phyloP scores from a whole-genome alignment of 2,329 filamentous ascomycete species.

The Metarhizium brunneum region DNA sequence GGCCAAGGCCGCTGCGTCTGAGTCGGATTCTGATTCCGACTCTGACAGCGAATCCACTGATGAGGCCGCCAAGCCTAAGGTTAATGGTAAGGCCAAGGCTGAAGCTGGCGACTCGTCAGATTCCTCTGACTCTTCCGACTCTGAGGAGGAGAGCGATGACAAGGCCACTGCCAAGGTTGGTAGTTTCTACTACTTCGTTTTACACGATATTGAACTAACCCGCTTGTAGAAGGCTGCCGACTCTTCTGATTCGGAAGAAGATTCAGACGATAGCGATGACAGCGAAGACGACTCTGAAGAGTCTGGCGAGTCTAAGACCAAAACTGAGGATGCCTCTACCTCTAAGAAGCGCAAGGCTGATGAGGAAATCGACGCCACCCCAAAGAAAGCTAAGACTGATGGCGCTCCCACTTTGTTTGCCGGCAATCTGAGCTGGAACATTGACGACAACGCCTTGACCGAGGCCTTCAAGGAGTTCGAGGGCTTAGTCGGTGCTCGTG shows the following conservation, averaged over 20 bases:
- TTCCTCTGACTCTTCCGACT: slow-evolving; percentile 13
- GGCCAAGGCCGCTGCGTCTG: slow-evolving; percentile 24
- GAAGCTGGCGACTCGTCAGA: slow-evolving; percentile 19
- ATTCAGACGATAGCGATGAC: slow-evolving; percentile 20
- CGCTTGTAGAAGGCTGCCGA: neutral
- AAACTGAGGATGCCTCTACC: slow-evolving; percentile 27
- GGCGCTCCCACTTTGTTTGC: slow-evolving; percentile 63
- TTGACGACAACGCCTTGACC: slow-evolving; percentile 74
- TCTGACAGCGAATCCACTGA: slow-evolving; percentile 18
- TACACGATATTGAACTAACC: neutral
- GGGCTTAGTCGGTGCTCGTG: slow-evolving; percentile 61
- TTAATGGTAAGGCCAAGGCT: slow-evolving; percentile 17
- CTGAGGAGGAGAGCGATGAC: slow-evolving; percentile 18
- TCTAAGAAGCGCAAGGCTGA: slow-evolving; percentile 41
- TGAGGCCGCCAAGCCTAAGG: slow-evolving; percentile 6
- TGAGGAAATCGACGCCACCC: slow-evolving; percentile 36
- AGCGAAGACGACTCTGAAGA: slow-evolving; percentile 24
- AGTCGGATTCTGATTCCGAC: slow-evolving; percentile 23
- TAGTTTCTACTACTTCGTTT: neutral
- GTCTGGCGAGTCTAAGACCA: slow-evolving; percentile 23
- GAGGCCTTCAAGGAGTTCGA: slow-evolving; percentile 75
- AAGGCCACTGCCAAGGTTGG: slow-evolving; percentile 20
- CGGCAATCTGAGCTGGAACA: slow-evolving; percentile 83
- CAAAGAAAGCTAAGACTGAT: slow-evolving; percentile 63
- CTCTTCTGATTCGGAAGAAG: slow-evolving; percentile 11